Evolutionary conservation across 495 filamentous ascomycete species (phyloP).

Genomic region (Penicillium pulvis): DNA sequence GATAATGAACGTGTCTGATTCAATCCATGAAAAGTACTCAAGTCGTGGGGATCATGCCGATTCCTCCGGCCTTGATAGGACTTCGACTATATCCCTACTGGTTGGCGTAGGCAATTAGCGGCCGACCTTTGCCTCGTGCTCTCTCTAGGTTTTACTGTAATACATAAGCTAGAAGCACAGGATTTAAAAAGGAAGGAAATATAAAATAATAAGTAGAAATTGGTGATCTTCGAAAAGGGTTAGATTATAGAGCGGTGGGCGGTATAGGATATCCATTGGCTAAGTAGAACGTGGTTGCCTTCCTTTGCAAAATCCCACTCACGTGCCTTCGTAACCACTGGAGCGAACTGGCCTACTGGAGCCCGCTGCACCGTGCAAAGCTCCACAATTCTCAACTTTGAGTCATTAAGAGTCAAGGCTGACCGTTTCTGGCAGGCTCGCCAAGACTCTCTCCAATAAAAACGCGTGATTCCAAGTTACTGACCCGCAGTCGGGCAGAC

Average conservation of each 20-base stretch:
- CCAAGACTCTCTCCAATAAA: background rate
- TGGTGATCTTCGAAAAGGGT: too few species aligned
- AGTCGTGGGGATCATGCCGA: constrained; percentile 10
- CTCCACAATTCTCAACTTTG: background rate
- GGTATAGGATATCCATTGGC: background rate
- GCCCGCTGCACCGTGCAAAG: background rate
- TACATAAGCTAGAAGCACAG: too few species aligned
- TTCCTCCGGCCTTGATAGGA: constrained; percentile 10
- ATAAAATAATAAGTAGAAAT: too few species aligned
- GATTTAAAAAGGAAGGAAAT: too few species aligned
- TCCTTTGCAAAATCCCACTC: background rate
- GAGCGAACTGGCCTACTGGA: background rate
- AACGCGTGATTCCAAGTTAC: constrained; percentile 1
- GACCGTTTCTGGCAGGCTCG: background rate
- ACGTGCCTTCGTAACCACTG: background rate
- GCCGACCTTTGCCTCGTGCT: constrained; percentile 14
- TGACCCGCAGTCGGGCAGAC: constrained; percentile 4
- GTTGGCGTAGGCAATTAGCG: constrained; percentile 8
- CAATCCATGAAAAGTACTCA: too few species aligned
- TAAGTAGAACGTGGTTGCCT: background rate
- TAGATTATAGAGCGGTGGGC: too few species aligned
- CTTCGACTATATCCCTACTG: background rate
- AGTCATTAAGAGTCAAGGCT: background rate
- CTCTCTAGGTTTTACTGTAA: constrained; percentile 13
- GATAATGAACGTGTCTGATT: too few species aligned